phyloP scores from a whole-genome alignment of 371 early-diverging fungal species.

The Mortierella sp. region DNA sequence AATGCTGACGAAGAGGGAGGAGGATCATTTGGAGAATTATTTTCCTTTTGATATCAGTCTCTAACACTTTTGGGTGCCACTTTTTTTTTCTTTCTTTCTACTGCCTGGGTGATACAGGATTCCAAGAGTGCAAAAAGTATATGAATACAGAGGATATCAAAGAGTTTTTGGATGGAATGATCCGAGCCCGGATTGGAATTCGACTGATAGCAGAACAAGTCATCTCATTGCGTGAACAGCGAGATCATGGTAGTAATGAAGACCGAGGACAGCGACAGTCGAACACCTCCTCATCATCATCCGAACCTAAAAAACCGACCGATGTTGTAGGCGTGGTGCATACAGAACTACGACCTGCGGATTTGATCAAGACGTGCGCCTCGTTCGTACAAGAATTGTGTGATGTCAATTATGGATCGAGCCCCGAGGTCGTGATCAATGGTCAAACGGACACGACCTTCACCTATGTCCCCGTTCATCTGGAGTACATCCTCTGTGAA shows the following conservation, averaged over 20 bases:
- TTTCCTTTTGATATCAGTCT: too few relatives aligned
- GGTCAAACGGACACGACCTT: slow-evolving; percentile 84
- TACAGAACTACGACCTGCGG: slow-evolving; percentile 75
- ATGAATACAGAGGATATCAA: slow-evolving; percentile 80
- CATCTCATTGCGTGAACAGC: slow-evolving; percentile 80
- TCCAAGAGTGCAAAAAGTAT: slow-evolving; percentile 89
- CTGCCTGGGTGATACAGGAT: slow-evolving; percentile 67
- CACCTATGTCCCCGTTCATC: slow-evolving; percentile 93
- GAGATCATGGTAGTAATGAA: slow-evolving; percentile 40
- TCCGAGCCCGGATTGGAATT: slow-evolving; percentile 94
- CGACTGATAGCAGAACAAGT: slow-evolving; percentile 95
- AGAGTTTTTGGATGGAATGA: slow-evolving; percentile 88
- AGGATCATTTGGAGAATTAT: background rate
- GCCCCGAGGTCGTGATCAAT: slow-evolving; percentile 80
- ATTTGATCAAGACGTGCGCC: slow-evolving; percentile 72
- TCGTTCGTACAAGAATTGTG: slow-evolving; percentile 87
- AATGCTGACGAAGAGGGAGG: too few relatives aligned
- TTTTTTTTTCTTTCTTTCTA: background rate
- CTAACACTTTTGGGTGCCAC: background rate
- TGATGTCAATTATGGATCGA: slow-evolving; percentile 90
- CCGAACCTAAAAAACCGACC: slow-evolving; percentile 14
- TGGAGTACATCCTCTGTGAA: slow-evolving; percentile 95
- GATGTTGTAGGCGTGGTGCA: slow-evolving; percentile 90
- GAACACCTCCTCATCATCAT: background rate
- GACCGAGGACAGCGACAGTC: slow-evolving; percentile 23